Evolutionary conservation across 1,139 yeast species (phyloP).

Genomic region (Pichia sp.): DNA sequence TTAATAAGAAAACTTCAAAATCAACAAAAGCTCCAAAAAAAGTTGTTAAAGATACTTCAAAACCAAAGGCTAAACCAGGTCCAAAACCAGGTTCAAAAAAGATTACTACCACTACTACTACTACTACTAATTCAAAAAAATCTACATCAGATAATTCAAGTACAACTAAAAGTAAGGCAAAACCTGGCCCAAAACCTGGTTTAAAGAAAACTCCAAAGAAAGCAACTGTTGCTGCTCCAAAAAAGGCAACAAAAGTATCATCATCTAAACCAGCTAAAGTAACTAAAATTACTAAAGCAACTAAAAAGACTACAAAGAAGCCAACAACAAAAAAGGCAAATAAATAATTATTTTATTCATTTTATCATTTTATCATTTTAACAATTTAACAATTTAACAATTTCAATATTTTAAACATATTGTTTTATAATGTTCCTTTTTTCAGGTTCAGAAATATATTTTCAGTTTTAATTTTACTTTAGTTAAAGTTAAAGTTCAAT

Average conservation of each 20-base stretch:
- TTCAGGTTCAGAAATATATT: too few species aligned
- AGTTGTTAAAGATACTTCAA: too few species aligned
- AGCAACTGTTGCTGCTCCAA: slow-evolving; percentile 8
- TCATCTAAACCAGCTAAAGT: not conserved
- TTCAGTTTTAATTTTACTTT: too few species aligned
- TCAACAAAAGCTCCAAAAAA: not conserved
- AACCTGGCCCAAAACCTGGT: not conserved
- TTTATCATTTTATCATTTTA: too few species aligned
- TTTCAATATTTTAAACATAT: too few species aligned
- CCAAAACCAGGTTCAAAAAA: not conserved
- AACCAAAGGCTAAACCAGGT: not conserved
- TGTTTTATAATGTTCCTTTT: too few species aligned
- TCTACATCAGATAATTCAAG: not conserved
- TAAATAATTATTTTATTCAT: slow-evolving; percentile 15
- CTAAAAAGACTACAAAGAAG: slow-evolving; percentile 17
- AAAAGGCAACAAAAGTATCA: slow-evolving; percentile 18
- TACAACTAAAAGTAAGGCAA: not conserved
- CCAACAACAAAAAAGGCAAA: slow-evolving; percentile 21
- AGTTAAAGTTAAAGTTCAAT: too few species aligned
- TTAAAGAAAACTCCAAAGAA: not conserved
- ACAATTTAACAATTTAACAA: too few species aligned
- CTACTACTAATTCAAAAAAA: not conserved
- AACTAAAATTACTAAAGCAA: slow-evolving; percentile 8
- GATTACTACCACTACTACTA: not conserved
- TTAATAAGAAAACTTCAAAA: slow-evolving; percentile 18